phyloP scores from a whole-genome alignment of 1,139 yeast species.

The Meyerozyma athensensis region DNA sequence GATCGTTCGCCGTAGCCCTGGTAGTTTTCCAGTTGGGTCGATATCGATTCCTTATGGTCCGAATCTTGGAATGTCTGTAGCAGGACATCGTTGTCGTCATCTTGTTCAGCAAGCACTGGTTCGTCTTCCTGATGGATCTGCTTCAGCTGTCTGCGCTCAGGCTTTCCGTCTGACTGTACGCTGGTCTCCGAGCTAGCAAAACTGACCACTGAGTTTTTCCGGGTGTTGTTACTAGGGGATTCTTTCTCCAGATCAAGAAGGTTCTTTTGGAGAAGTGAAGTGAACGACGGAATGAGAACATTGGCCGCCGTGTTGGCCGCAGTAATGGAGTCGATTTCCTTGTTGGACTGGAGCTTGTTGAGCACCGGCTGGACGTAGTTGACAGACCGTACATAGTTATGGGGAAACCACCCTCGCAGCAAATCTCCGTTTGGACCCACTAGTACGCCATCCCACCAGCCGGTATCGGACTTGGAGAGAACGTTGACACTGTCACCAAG shows the following conservation, averaged over 20 bases:
- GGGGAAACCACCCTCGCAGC: conserved; percentile 76
- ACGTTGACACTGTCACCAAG: conserved; percentile 52
- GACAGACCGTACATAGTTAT: conserved; percentile 47
- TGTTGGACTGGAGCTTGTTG: conserved; percentile 34
- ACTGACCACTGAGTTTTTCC: conserved; percentile 46
- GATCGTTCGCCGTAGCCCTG: neutral
- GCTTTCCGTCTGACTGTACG: conserved; percentile 12
- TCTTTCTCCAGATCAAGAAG: conserved; percentile 27
- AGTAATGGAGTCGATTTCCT: conserved; percentile 41
- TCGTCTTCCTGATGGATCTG: neutral
- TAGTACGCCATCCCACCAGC: conserved; percentile 78
- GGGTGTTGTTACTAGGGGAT: conserved; percentile 28
- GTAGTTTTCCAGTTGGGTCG: neutral
- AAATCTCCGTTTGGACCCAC: conserved; percentile 38
- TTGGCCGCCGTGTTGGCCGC: conserved; percentile 51
- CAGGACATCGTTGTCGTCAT: neutral
- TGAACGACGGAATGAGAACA: conserved; percentile 42
- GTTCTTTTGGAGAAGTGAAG: conserved; percentile 36
- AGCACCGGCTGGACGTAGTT: conserved; percentile 45
- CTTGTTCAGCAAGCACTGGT: neutral
- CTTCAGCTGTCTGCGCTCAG: neutral
- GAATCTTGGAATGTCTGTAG: neutral
- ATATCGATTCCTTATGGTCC: neutral
- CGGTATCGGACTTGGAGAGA: conserved; percentile 46
- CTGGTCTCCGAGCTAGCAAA: conserved; percentile 42